Evolutionary conservation across 2,329 filamentous ascomycete species (phyloP).

Genomic region (Pyrenophora graminea): DNA sequence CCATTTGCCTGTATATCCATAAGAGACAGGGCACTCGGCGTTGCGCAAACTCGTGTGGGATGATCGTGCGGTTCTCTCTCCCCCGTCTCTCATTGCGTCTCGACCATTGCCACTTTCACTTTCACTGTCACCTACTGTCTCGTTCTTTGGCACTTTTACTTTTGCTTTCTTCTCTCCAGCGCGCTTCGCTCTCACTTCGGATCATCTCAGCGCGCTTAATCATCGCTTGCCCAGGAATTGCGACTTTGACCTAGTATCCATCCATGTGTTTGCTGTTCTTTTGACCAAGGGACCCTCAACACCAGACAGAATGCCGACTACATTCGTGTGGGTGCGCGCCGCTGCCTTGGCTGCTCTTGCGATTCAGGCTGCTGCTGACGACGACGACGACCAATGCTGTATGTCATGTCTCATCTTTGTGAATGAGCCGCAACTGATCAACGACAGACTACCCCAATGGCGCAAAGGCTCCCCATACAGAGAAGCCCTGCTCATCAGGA

Average conservation of each 20-base stretch:
- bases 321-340: slow-evolving; percentile 27
- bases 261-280: not conserved
- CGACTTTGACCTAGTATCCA: slow-evolving; percentile 5
- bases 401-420: slow-evolving; percentile 5
- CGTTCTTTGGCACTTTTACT: not conserved
- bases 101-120: not conserved
- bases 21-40: slow-evolving; percentile 11
- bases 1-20: slow-evolving; percentile 3
- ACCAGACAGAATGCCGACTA: slow-evolving; percentile 20
- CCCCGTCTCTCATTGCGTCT: not conserved
- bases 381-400: slow-evolving; percentile 33
- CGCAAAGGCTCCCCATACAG: slow-evolving; percentile 27
- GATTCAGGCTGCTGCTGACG: slow-evolving; percentile 21
- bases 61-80: slow-evolving; percentile 12
- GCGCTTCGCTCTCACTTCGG: slow-evolving; percentile 13
- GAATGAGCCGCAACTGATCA: slow-evolving; percentile 10
- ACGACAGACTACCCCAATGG: slow-evolving; percentile 43
- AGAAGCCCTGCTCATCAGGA: slow-evolving; percentile 42
- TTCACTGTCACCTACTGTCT: not conserved
- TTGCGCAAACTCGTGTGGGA: slow-evolving; percentile 4
- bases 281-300: slow-evolving; percentile 10
- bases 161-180: not conserved
- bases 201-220: not conserved
- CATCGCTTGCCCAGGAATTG: too few species aligned
- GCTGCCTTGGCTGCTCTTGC: slow-evolving; percentile 22